Evolutionary conservation across 352 stramenopile species (phyloP).

Genomic region (Phytophthora sp.): DNA sequence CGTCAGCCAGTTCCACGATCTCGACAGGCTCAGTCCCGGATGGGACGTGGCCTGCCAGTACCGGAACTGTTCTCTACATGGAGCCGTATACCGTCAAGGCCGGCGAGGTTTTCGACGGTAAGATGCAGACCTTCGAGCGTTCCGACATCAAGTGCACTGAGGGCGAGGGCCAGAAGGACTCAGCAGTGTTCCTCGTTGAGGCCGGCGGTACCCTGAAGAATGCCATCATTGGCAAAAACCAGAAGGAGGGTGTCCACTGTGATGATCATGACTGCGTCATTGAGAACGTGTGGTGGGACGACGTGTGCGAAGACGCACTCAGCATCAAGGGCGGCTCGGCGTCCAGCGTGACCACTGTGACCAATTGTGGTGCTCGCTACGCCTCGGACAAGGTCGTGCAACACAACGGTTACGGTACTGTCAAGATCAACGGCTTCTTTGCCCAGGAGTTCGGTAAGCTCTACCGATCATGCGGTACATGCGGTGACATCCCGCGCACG

Average conservation of each 20-base stretch:
- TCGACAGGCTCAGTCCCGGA: slow-evolving; percentile 5
- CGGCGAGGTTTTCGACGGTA: too few relatives aligned
- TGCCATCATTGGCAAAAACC: too few relatives aligned
- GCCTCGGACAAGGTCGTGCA: slow-evolving; percentile 47
- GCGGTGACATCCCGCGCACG: slow-evolving; percentile 33
- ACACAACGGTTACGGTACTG: slow-evolving; percentile 4
- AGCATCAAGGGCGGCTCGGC: slow-evolving; percentile 42
- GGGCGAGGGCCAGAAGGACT: slow-evolving; percentile 31
- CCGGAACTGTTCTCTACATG: slow-evolving; percentile 17
- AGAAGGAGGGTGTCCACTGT: too few relatives aligned
- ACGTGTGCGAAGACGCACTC: too few relatives aligned
- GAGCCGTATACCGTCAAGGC: slow-evolving; percentile 39
- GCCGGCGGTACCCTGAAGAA: too few relatives aligned
- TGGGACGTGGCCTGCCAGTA: too few relatives aligned
- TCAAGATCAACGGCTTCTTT: slow-evolving; percentile 12
- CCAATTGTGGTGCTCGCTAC: slow-evolving; percentile 38
- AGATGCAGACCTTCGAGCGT: slow-evolving; percentile 67
- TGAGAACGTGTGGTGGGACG: too few relatives aligned
- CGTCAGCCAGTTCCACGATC: too few relatives aligned
- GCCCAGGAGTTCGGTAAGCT: slow-evolving; percentile 21
- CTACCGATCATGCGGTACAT: slow-evolving; percentile 41
- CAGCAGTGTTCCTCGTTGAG: slow-evolving; percentile 48
- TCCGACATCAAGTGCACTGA: slow-evolving; percentile 44
- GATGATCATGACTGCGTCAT: too few relatives aligned
- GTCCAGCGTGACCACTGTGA: slow-evolving; percentile 30